These are phyloP conservation scores for Prillingera fragicola DNA, from an alignment of 1,284 basidiomycete genomes.

Conservation along the genomic window DNA sequence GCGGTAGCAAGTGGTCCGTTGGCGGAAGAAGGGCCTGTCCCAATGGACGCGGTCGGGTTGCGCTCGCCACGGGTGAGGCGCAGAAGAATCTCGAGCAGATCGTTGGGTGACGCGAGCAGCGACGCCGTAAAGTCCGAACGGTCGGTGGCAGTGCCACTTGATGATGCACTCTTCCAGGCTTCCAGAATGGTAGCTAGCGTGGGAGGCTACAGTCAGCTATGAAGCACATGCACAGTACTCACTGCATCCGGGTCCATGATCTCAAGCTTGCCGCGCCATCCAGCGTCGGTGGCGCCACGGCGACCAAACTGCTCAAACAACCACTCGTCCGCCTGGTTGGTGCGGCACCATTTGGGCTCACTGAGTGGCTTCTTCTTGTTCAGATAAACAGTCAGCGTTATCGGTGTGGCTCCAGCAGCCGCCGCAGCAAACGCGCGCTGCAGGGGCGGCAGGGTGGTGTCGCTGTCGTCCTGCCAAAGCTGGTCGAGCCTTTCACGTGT, in stretches of 20 bases:
- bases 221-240: slow-evolving; percentile 39
- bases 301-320: slow-evolving; percentile 73
- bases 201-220: slow-evolving; percentile 60
- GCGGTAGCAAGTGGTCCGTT: slow-evolving; percentile 52
- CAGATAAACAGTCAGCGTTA: slow-evolving; percentile 56
- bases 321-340: slow-evolving; percentile 89
- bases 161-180: slow-evolving; percentile 75
- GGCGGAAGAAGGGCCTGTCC: slow-evolving; percentile 52
- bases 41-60: slow-evolving; percentile 60
- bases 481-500: slow-evolving; percentile 26
- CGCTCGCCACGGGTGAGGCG: slow-evolving; percentile 82
- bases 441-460: slow-evolving; percentile 19
- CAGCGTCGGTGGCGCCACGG: slow-evolving; percentile 55
- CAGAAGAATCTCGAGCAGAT: slow-evolving; percentile 85
- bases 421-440: slow-evolving; percentile 23
- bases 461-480: slow-evolving; percentile 21
- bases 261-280: slow-evolving; percentile 88
- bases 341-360: slow-evolving; percentile 93
- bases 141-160: slow-evolving; percentile 65
- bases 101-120: slow-evolving; percentile 68
- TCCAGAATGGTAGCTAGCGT: slow-evolving; percentile 85
- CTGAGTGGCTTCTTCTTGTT: slow-evolving; percentile 81
- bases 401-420: slow-evolving; percentile 7
- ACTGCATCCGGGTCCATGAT: slow-evolving; percentile 93
- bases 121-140: slow-evolving; percentile 81